Evolutionary conservation across 2,329 filamentous ascomycete genomes (phyloP).

Genomic region (Talaromyces sp.): DNA sequence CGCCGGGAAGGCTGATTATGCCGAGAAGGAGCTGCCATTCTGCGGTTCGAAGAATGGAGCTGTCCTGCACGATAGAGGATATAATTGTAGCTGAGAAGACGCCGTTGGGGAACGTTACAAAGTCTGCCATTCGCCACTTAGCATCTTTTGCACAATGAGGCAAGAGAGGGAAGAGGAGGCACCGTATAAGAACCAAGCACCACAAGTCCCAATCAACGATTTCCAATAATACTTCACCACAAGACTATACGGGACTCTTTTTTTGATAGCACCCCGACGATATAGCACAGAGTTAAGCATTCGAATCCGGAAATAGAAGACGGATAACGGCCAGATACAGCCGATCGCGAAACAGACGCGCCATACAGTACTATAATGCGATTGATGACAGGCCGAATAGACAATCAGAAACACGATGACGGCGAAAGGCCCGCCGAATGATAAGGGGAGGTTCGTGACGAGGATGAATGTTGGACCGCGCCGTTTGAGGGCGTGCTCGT

Average conservation of each 20-base stretch:
- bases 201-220: slow-evolving; percentile 51
- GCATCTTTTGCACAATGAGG: too few species aligned
- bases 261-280: slow-evolving; percentile 53
- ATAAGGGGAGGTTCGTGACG: slow-evolving; percentile 45
- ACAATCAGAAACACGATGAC: slow-evolving; percentile 50
- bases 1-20: slow-evolving; percentile 47
- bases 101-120: slow-evolving; percentile 49
- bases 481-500: slow-evolving; percentile 41
- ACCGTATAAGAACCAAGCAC: slow-evolving; percentile 56
- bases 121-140: slow-evolving; percentile 19
- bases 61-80: slow-evolving; percentile 36
- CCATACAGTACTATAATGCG: slow-evolving; percentile 45
- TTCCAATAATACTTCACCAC: slow-evolving; percentile 55
- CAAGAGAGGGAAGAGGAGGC: background rate
- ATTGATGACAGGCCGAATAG: slow-evolving; percentile 35
- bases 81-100: slow-evolving; percentile 49
- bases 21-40: slow-evolving; percentile 50
- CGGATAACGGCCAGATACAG: slow-evolving; percentile 49
- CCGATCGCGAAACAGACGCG: slow-evolving; percentile 51
- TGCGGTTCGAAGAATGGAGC: slow-evolving; percentile 43
- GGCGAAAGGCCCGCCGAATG: slow-evolving; percentile 42
- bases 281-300: slow-evolving; percentile 54
- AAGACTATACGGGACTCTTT: slow-evolving; percentile 49
- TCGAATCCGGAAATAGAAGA: slow-evolving; percentile 57
- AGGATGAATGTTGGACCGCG: slow-evolving; percentile 47